Base-by-base conservation (phyloP, 2,329 filamentous ascomycete genomes). In the Xylariaceae sp. region DNA sequence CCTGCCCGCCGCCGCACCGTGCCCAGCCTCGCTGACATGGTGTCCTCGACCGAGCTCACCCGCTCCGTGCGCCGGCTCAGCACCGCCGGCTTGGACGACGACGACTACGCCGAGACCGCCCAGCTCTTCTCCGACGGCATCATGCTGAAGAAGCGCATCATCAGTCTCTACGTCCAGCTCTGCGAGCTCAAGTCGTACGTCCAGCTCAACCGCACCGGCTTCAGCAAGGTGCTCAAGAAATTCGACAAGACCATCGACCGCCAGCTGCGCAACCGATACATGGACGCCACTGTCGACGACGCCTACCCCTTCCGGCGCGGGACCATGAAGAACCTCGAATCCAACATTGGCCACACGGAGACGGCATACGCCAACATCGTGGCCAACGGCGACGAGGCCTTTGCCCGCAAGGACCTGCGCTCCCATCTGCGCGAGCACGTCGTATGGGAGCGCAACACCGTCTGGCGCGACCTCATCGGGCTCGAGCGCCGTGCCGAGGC, bases 391-490 rank as follows among this genome's bases (percentile, higher is more conserved):
- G 89, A 99, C 62, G 71, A 87, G 3, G 75, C 80, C 6, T 73
- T 87, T 11, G 91, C 94, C 5, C 89, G 85, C 62, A 86, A 89
- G 58, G 94, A 97, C 65, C 76, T 99, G 49, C 82, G 94, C 47
- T 82, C 96, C 30, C 91, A 99, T 64, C 78, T 99, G 22, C 80
- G 94, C 49, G 95, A 99, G 70, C 94, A 99, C 68, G 91, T 99
- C 17, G 92, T 97, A 0, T 99, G 94, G 95, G 95, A 99, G 68
- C 82, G 94, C 49, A 99, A 99, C 66, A 99, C 94, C 0, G 94
- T 99, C 15, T 99, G 94, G 94, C 80, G 95, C 71, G 94, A 99
- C 62, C 94, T 99, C 82, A 99, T 99, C 66, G 94, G 92, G 46
- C 92, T 99, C 59, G 95, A 99, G 73, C 81, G 94, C 18, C 91